Evolutionary conservation across 2,329 filamentous ascomycete species (phyloP).

Genomic region (Botrytis fabae): DNA sequence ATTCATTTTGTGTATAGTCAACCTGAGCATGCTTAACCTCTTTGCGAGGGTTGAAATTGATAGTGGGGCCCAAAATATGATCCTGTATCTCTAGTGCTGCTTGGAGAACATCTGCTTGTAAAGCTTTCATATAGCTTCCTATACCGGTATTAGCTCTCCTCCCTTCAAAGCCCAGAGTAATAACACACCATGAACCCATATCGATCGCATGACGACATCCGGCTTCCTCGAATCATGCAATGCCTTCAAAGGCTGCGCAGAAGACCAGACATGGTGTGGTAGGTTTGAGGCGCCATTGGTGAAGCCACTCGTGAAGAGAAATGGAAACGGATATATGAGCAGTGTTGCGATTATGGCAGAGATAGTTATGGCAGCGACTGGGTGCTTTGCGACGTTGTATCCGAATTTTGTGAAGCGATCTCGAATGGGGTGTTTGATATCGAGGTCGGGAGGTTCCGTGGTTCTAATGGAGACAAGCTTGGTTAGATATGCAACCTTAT

Average conservation of each 20-base stretch:
- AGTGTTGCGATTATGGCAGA: conserved; percentile 70
- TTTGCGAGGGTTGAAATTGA: conserved; percentile 54
- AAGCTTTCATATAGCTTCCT: conserved; percentile 71
- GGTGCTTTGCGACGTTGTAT: conserved; percentile 69
- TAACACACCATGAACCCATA: conserved; percentile 69
- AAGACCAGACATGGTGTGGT: conserved; percentile 80
- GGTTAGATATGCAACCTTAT: conserved; percentile 3
- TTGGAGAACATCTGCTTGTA: conserved; percentile 64
- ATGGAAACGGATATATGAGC: conserved; percentile 73
- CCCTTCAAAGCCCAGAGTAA: neutral
- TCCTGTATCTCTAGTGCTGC: conserved; percentile 71
- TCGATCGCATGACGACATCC: conserved; percentile 78
- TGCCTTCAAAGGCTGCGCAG: conserved; percentile 62
- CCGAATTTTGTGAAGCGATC: conserved; percentile 67
- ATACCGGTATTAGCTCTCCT: conserved; percentile 24
- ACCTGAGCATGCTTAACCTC: conserved; percentile 25
- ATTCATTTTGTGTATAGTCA: conserved; percentile 31
- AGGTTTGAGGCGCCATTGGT: conserved; percentile 70
- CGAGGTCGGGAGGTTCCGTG: conserved; percentile 68
- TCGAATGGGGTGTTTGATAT: conserved; percentile 65
- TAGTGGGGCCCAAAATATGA: conserved; percentile 62
- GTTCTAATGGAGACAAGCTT: conserved; percentile 52
- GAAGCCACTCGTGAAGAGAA: conserved; percentile 71
- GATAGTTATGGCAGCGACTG: conserved; percentile 70
- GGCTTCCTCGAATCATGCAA: conserved; percentile 49